Conservation (phyloP, 2,329 filamentous ascomycete genomes). For the Pyrenochaeta sp. region DNA sequence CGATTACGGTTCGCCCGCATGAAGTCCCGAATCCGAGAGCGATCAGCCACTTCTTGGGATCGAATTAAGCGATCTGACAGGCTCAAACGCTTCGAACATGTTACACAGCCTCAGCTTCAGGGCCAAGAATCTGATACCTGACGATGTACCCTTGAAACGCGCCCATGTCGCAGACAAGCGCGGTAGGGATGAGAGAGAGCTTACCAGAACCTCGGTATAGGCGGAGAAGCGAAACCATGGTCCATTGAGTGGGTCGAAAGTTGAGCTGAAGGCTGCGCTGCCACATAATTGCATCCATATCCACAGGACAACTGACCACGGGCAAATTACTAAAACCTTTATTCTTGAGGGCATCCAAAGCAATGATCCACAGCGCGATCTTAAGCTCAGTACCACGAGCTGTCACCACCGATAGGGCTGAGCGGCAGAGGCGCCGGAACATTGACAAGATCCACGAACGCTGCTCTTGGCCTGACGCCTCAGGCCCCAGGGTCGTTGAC, state of each 20-base stretch:
- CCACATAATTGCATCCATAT: too few species aligned
- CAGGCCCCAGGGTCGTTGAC: background rate
- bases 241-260: too few species aligned
- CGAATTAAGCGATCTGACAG: constrained; percentile 8
- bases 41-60: background rate
- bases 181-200: constrained; percentile 14
- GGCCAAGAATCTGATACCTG: constrained; percentile 24
- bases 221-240: background rate
- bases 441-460: background rate
- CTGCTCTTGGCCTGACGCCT: background rate
- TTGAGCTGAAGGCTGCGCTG: too few species aligned
- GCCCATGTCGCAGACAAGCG: too few species aligned
- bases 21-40: constrained; percentile 1
- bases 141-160: constrained; percentile 30
- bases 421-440: background rate
- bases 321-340: too few species aligned
- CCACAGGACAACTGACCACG: too few species aligned
- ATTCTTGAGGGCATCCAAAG: too few species aligned
- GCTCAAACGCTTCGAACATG: constrained; percentile 15
- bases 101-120: constrained; percentile 13
- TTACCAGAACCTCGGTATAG: background rate
- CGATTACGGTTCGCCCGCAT: too few species aligned
- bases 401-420: background rate
- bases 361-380: too few species aligned
- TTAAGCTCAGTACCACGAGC: background rate